A percentile compares a stretch with the other conserved stretches of the same genome.
Evolutionary conservation across 225 moss, liverwort and hornwort genomes (phyloP).

Genomic region (Marchantia polymorpha): DNA sequence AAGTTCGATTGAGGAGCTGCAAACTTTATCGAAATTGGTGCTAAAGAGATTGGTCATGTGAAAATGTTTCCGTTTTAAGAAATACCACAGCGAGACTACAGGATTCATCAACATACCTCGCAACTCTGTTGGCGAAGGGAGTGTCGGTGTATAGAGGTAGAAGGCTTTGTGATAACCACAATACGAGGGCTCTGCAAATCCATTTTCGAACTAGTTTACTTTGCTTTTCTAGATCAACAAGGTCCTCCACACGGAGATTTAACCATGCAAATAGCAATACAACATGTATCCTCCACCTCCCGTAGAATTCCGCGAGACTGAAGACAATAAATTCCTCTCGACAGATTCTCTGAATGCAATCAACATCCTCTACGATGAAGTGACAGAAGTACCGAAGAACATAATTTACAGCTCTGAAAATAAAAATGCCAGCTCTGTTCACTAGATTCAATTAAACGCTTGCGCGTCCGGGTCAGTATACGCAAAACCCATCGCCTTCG

Average conservation of each 20-base stretch:
- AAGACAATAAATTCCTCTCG: neutral
- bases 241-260: neutral
- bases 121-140: conserved; percentile 22
- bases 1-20: neutral
- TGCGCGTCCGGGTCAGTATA: neutral
- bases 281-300: neutral
- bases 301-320: neutral
- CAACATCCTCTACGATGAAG: neutral
- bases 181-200: conserved; percentile 29
- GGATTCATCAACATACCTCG: conserved; percentile 14
- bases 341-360: neutral
- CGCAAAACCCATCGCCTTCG: neutral
- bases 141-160: conserved; percentile 23
- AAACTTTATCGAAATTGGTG: neutral
- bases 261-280: neutral
- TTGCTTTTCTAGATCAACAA: neutral
- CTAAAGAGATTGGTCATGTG: neutral
- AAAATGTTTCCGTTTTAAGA: neutral
- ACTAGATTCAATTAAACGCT: neutral
- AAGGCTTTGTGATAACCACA: conserved; percentile 36
- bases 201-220: neutral
- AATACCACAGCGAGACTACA: neutral
- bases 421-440: neutral
- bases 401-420: neutral
- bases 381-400: neutral